Percentiles rank a stretch among this genome's conserved stretches.
These are phyloP conservation scores for Echria macrotheca DNA, from an alignment of 495 filamentous ascomycete species.

Conservation along the genomic window DNA sequence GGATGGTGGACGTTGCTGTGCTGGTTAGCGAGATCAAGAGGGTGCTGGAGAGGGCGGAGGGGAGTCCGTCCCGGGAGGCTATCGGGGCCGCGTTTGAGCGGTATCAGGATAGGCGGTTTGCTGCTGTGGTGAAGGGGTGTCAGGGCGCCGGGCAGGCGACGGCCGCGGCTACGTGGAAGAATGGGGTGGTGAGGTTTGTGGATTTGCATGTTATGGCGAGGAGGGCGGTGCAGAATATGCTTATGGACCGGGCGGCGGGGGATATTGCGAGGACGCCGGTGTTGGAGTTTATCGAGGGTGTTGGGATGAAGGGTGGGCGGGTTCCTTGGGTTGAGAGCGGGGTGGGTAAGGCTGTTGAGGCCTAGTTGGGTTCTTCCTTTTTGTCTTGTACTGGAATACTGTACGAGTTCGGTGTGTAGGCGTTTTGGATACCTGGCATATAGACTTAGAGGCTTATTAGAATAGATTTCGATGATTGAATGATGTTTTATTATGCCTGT, in stretches of 20 bases:
- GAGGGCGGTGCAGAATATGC: background rate
- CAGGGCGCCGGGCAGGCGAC: conserved; percentile 1
- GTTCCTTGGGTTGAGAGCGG: conserved; percentile 3
- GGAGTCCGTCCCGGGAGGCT: background rate
- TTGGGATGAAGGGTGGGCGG: background rate
- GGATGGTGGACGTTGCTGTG: conserved; percentile 38
- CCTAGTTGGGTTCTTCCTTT: background rate
- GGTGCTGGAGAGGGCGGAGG: background rate
- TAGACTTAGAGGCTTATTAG: no score
- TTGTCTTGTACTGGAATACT: no score
- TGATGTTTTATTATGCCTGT: no score
- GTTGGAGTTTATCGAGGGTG: conserved; percentile 1
- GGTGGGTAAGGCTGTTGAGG: background rate
- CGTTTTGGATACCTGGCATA: no score
- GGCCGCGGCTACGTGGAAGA: conserved; percentile 4
- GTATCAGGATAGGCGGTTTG: conserved; percentile 5
- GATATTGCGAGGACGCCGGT: conserved; percentile 3
- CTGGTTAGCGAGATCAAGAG: conserved; percentile 32
- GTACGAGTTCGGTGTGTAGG: no score
- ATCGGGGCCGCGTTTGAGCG: conserved; percentile 2
- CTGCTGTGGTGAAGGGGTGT: background rate
- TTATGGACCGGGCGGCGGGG: conserved; percentile 1
- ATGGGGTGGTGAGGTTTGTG: background rate
- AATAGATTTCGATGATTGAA: no score
- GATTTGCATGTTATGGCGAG: background rate